Conservation (phyloP, 2,329 filamentous ascomycete genomes). For the Talaromyces sp. region DNA sequence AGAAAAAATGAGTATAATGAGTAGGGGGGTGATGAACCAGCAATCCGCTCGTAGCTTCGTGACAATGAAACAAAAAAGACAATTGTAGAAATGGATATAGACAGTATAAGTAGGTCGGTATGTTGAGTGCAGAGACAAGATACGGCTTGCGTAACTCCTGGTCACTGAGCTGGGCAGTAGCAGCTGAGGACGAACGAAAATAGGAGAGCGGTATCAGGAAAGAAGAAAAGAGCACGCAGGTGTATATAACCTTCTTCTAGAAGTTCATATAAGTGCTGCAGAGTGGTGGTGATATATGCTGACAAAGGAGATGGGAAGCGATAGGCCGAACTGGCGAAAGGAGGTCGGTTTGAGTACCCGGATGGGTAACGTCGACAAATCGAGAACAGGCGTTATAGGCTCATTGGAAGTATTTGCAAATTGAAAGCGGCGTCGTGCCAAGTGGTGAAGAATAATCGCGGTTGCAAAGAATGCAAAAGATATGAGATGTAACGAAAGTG, state of each 20-base stretch:
- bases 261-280: conserved; percentile 31
- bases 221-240: conserved; percentile 23
- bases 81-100: conserved; percentile 21
- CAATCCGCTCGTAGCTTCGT: conserved; percentile 24
- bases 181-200: conserved; percentile 20
- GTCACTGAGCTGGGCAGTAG: conserved; percentile 22
- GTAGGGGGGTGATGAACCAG: conserved; percentile 24
- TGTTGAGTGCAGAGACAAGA: conserved; percentile 24
- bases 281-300: conserved; percentile 27
- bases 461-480: conserved; percentile 11
- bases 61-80: conserved; percentile 27
- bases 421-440: conserved; percentile 22
- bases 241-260: conserved; percentile 25
- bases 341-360: conserved; percentile 30
- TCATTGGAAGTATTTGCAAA: conserved; percentile 36
- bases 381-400: conserved; percentile 42
- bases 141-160: conserved; percentile 21
- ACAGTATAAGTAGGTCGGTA: conserved; percentile 24
- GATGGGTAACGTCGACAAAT: conserved; percentile 33
- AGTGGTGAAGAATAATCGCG: conserved; percentile 25
- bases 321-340: conserved; percentile 28
- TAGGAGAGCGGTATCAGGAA: conserved; percentile 21
- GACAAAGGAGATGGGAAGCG: conserved; percentile 29
- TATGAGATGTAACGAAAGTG: conserved; percentile 10
- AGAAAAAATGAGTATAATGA: conserved; percentile 27